Conservation (phyloP, 106 monocot species). For the Cymbidium sinense region DNA sequence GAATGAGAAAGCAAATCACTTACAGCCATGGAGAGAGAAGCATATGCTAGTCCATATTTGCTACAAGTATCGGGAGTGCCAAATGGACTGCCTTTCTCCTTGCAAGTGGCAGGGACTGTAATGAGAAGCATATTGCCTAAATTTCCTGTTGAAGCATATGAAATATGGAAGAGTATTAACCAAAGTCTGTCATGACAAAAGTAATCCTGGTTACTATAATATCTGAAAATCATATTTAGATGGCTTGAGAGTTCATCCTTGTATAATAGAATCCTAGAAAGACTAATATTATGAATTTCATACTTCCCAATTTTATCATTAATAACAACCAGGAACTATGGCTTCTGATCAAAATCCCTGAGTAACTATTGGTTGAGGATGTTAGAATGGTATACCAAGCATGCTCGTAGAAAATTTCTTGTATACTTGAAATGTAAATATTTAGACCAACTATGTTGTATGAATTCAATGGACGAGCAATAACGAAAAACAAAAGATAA, state of each 20-base stretch:
- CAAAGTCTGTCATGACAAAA: not conserved
- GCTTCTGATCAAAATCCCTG: not conserved
- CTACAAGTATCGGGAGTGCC: slow-evolving; percentile 56
- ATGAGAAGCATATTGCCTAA: slow-evolving; percentile 72
- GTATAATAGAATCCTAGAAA: not conserved
- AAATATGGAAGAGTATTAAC: no score
- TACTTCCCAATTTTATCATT: not conserved
- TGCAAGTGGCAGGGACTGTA: slow-evolving; percentile 67
- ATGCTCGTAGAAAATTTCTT: not conserved
- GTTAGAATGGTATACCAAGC: not conserved
- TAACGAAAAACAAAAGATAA: no score
- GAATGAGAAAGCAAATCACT: slow-evolving; percentile 13
- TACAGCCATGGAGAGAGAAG: slow-evolving; percentile 85
- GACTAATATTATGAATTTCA: not conserved
- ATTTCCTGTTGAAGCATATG: slow-evolving; percentile 36
- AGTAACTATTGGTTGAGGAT: not conserved
- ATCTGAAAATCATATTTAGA: not conserved
- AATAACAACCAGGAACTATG: not conserved
- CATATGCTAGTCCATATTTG: slow-evolving; percentile 56
- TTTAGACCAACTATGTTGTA: not conserved
- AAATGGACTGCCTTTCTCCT: slow-evolving; percentile 82
- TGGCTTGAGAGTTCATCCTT: not conserved
- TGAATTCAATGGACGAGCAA: no score
- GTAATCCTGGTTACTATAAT: not conserved
- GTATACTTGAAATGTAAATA: not conserved